Evolutionary conservation across 148 eudicot species (phyloP), one percentile per base, ranked within the genome.

Genomic region (Suaeda aralocaspica): DNA sequence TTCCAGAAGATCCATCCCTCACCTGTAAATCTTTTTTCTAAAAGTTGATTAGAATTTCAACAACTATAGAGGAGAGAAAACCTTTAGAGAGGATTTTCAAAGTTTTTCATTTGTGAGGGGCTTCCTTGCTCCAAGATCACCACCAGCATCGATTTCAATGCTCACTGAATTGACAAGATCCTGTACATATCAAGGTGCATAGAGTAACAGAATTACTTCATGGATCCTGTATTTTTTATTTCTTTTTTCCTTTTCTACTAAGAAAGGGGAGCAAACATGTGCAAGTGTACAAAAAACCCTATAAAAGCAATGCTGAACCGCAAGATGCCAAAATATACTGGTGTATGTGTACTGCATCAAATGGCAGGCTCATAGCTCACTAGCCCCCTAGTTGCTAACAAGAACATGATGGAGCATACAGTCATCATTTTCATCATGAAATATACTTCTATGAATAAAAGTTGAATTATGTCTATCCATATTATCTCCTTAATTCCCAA

Each of bases 131-230:
- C 57, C 58, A 55, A 81, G 41, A 52, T 63, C 77, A 68, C 69
- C 71, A 59, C 75, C 80, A 71, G 52, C 63, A 58, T 80, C 87
- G 55, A 88, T 60, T 72, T 86, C 96, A 72, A 72, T 64, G 69
- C 72, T 72, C 61, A 83, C 82, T 69, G 88, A 78, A 50, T 82
- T 78, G 11, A 88, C 85, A 69, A 88, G 84, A 79, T 78, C 83
- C 96, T 90, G 86, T 76, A 81, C 68, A 48, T 29, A 79, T 30
- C 65, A 29, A 74, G 46, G 39, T n/a, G 53, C 25, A 57, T 25
- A 31, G 53, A 61, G 57, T 49, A 72, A 59, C 49, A 45, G 66
- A 57, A 53, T 24, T 58, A 21, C 10, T 11, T 19, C 33, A 53
- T 18, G 26, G 53, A 16, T 50, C 64, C 57, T 5, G 18, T 24